Percentiles rank a stretch among this genome's conserved stretches.
phyloP scores from a whole-genome alignment of 805 yeast species.

The Teunomyces aglyptinius region DNA sequence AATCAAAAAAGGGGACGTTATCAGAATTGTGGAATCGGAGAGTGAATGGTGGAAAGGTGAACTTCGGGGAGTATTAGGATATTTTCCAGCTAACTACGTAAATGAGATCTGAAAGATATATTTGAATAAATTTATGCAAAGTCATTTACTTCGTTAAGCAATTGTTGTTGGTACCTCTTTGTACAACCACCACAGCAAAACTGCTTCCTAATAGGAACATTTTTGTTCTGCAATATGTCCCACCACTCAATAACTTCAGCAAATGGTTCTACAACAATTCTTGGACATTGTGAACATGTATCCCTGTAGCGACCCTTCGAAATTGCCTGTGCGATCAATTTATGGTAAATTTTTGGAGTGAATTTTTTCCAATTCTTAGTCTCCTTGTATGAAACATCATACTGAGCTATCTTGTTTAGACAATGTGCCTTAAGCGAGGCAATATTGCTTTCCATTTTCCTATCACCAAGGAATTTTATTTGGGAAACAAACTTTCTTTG shows the following conservation, averaged over 20 bases:
- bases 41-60: slow-evolving; percentile 41
- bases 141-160: slow-evolving; percentile 3
- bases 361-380: slow-evolving; percentile 51
- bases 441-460: slow-evolving; percentile 18
- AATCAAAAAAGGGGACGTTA: slow-evolving; percentile 42
- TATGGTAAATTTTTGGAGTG: slow-evolving; percentile 46
- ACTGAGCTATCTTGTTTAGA: slow-evolving; percentile 47
- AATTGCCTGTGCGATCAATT: slow-evolving; percentile 50
- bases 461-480: slow-evolving; percentile 21
- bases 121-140: slow-evolving; percentile 3
- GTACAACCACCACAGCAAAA: slow-evolving; percentile 56
- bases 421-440: slow-evolving; percentile 51
- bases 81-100: slow-evolving; percentile 36
- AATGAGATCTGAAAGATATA: slow-evolving; percentile 1
- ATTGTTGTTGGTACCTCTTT: slow-evolving; percentile 12
- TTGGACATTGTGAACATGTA: slow-evolving; percentile 50
- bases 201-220: slow-evolving; percentile 52
- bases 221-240: slow-evolving; percentile 52
- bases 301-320: slow-evolving; percentile 51
- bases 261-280: slow-evolving; percentile 50
- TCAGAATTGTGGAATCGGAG: slow-evolving; percentile 31
- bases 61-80: slow-evolving; percentile 21
- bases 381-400: slow-evolving; percentile 55
- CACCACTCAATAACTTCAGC: slow-evolving; percentile 68
- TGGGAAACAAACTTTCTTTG: slow-evolving; percentile 22